Percentiles rank a stretch among this genome's conserved stretches.
phyloP scores from a whole-genome alignment of 2,329 filamentous ascomycete species.

The Trichophyton mentagrophytes region DNA sequence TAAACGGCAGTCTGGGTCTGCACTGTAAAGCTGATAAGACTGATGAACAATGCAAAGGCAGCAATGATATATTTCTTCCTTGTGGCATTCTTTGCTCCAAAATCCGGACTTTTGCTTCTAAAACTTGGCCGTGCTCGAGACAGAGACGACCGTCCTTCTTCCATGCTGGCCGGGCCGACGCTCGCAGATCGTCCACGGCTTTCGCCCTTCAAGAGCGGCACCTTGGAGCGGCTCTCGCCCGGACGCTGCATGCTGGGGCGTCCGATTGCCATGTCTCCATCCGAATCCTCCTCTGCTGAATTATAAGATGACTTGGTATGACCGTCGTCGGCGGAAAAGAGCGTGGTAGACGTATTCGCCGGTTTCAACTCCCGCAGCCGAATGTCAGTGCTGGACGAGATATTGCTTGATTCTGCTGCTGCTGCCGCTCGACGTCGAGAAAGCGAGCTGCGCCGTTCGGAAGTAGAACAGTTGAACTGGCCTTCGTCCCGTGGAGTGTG shows the following conservation, averaged over 20 bases:
- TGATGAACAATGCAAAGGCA: slow-evolving; percentile 67
- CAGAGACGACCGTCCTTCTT: slow-evolving; percentile 28
- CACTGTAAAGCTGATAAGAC: slow-evolving; percentile 74
- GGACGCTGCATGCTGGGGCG: slow-evolving; percentile 38
- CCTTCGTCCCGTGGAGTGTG: slow-evolving; percentile 3
- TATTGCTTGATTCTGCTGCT: not conserved
- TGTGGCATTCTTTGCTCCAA: slow-evolving; percentile 51
- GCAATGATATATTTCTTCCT: slow-evolving; percentile 79
- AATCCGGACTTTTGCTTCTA: slow-evolving; percentile 63
- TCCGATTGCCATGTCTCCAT: slow-evolving; percentile 34
- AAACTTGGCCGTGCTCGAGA: slow-evolving; percentile 50
- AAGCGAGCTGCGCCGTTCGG: slow-evolving; percentile 1
- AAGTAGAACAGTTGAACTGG: not conserved
- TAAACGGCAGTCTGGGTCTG: slow-evolving; percentile 95
- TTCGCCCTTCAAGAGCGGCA: slow-evolving; percentile 43
- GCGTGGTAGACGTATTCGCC: not conserved
- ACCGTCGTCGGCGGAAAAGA: not conserved
- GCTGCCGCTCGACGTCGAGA: not conserved
- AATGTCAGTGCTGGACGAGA: not conserved
- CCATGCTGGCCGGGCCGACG: slow-evolving; percentile 19
- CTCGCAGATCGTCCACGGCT: slow-evolving; percentile 26
- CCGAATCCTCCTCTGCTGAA: slow-evolving; percentile 27
- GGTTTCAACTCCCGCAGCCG: not conserved
- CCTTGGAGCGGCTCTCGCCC: slow-evolving; percentile 37
- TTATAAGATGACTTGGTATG: not conserved